A percentile compares a stretch with the other conserved stretches of the same genome.
phyloP scores from a whole-genome alignment of 2,329 filamentous ascomycete species.

The Colletotrichum tabaci region DNA sequence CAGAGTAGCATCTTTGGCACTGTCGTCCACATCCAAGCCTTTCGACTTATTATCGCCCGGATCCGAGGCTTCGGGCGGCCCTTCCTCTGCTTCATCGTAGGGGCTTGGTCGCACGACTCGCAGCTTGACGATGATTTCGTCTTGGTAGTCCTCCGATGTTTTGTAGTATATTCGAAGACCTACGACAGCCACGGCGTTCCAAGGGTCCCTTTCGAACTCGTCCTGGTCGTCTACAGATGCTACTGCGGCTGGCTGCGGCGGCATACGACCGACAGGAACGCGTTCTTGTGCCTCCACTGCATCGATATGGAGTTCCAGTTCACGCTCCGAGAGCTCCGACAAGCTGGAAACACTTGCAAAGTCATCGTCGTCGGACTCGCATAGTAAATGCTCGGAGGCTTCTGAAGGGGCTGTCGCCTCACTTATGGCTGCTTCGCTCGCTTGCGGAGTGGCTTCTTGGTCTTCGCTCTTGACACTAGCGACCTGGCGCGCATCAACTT shows the following conservation, averaged over 20 bases:
- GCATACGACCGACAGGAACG: slow-evolving; percentile 35
- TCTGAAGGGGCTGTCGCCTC: slow-evolving; percentile 21
- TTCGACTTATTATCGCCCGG: slow-evolving; percentile 48
- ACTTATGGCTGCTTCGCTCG: slow-evolving; percentile 39
- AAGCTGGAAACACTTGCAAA: slow-evolving; percentile 52
- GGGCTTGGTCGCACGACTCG: slow-evolving; percentile 57
- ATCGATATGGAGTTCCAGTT: slow-evolving; percentile 50
- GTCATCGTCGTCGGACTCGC: slow-evolving; percentile 48
- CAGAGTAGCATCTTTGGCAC: slow-evolving; percentile 61
- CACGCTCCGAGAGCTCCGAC: slow-evolving; percentile 57
- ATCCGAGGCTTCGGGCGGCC: slow-evolving; percentile 34
- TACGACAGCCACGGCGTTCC: slow-evolving; percentile 69
- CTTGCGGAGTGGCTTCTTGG: slow-evolving; percentile 41
- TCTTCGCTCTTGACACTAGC: slow-evolving; percentile 42
- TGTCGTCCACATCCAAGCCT: slow-evolving; percentile 62
- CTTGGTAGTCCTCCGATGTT: slow-evolving; percentile 51
- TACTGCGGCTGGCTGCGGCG: slow-evolving; percentile 28
- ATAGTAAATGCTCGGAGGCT: slow-evolving; percentile 36
- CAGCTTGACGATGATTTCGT: slow-evolving; percentile 55
- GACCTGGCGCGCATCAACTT: background rate
- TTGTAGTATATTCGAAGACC: slow-evolving; percentile 70
- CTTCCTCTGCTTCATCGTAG: slow-evolving; percentile 47
- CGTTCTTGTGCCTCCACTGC: slow-evolving; percentile 42
- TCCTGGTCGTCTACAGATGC: slow-evolving; percentile 61
- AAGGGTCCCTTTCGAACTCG: slow-evolving; percentile 68